Conservation (phyloP, 23 red algal genomes). For the Gracilaria caudata region DNA sequence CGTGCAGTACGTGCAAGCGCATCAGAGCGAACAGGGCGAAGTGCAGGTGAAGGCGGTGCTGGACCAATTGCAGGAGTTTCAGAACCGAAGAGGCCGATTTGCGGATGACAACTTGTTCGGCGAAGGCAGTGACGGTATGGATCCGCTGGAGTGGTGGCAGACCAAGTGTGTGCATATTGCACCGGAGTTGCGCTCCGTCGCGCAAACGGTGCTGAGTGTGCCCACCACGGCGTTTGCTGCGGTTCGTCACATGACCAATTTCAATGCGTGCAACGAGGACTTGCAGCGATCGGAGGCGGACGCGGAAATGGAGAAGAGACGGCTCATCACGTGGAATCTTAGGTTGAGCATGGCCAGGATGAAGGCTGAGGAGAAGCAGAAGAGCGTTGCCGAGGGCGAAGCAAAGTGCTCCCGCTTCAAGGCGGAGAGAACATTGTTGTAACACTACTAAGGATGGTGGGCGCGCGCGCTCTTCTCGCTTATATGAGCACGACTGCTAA, state of each 20-base stretch:
- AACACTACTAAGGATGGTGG: no score
- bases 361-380: not conserved
- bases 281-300: slow-evolving; percentile 11
- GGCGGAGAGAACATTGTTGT: slow-evolving; percentile 10
- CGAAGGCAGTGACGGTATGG: not conserved
- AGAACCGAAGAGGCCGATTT: slow-evolving; percentile 32
- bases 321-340: slow-evolving; percentile 49
- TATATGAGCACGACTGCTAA: no score
- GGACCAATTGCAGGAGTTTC: slow-evolving; percentile 46
- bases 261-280: slow-evolving; percentile 36
- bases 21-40: not conserved
- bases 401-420: not conserved
- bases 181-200: slow-evolving; percentile 28
- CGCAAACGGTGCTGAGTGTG: slow-evolving; percentile 18
- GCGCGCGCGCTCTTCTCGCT: no score
- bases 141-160: slow-evolving; percentile 47
- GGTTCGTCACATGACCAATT: slow-evolving; percentile 24
- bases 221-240: slow-evolving; percentile 46
- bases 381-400: not conserved
- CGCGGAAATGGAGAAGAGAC: slow-evolving; percentile 31
- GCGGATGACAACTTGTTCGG: slow-evolving; percentile 15
- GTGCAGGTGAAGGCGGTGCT: slow-evolving; percentile 1
- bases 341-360: not conserved
- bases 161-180: slow-evolving; percentile 33
- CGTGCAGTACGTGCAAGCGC: slow-evolving; percentile 26